Evolutionary conservation across 257 asterid genomes (phyloP), one percentile per base, ranked within the genome.

Genomic region (Solanum appendiculatum): DNA sequence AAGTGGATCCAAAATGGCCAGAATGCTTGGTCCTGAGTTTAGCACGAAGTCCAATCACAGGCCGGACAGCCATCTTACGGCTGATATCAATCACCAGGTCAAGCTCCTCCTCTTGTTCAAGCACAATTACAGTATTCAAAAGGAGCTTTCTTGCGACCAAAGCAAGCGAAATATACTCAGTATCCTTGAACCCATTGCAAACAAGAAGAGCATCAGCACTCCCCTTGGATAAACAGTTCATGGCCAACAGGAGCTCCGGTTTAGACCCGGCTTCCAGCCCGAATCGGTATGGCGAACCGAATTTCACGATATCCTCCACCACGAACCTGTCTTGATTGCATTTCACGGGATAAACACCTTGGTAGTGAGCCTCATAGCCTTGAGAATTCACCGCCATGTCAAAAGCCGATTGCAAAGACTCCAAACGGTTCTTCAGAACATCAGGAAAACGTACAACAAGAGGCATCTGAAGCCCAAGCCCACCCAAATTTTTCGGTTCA

Each of bases 251-350:
- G 78, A 97, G 99, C 93, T 97, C 99, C 8, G 99, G 99, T 54
- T 97, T 97, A 39, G 99, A 97, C 18, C 99, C 99, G 21, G 99
- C 98, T 74, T 97, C 99, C 37, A 97, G 90, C 85, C 99, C 99
- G 89, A 97, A 97, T 14, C 98, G 93, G 80, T 92, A 93, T 16
- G 92, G 63, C 36, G 97, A 89, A 15, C 99, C 99, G 15, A 97
- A 97, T 86, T 89, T 97, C n/a, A 97, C 99, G 12, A 97, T 94
- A 87, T 97, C 99, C 85, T 97, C 99, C 23, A 97, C 98, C 77
- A 97, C 94, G 86, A 92, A 97, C 70, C 92, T 91, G 83, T 97
- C 99, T 85, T 97, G 99, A 74, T 97, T 97, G 92, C 99, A 97
- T 87, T 97, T 97, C 88, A 97, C 99, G 1, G 99, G 99, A 85